These are phyloP conservation scores for Globisporangium radiosum DNA, from an alignment of 352 stramenopile genomes.

Conservation along the genomic window DNA sequence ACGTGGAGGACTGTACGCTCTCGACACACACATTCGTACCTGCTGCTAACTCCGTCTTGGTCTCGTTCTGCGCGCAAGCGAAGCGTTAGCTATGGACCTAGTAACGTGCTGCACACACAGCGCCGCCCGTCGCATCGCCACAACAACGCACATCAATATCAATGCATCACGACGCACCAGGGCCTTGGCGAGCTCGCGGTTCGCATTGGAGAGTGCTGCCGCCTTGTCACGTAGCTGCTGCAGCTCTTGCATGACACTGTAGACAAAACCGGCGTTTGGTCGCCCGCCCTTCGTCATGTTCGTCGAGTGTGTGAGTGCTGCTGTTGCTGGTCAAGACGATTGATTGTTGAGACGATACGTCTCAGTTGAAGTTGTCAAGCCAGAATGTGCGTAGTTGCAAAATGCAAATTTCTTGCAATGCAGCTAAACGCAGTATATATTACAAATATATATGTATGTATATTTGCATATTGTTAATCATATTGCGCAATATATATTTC, in stretches of 20 bases:
- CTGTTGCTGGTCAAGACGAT: not conserved
- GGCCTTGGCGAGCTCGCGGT: slow-evolving; percentile 55
- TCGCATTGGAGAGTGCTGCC: slow-evolving; percentile 38
- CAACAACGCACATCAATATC: not conserved
- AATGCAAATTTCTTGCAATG: not conserved
- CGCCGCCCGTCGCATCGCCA: no score
- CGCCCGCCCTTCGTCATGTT: slow-evolving; percentile 24
- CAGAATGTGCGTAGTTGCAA: no score
- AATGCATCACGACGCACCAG: slow-evolving; percentile 24
- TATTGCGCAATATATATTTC: not conserved
- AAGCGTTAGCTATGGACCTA: not conserved
- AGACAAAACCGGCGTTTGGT: slow-evolving; percentile 37
- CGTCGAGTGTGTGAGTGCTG: not conserved
- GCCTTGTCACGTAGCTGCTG: slow-evolving; percentile 44
- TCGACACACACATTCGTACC: slow-evolving; percentile 11
- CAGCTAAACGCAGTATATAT: not conserved
- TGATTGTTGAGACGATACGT: not conserved
- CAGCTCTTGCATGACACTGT: slow-evolving; percentile 60
- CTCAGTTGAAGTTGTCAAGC: no score
- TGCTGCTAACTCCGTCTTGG: slow-evolving; percentile 47
- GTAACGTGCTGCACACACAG: not conserved
- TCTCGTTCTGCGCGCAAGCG: slow-evolving; percentile 29
- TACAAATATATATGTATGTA: not conserved
- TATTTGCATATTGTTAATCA: not conserved
- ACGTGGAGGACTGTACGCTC: no score